Base-by-base conservation (phyloP, 108 stramenopile species). In the Bacterosira constricta region DNA sequence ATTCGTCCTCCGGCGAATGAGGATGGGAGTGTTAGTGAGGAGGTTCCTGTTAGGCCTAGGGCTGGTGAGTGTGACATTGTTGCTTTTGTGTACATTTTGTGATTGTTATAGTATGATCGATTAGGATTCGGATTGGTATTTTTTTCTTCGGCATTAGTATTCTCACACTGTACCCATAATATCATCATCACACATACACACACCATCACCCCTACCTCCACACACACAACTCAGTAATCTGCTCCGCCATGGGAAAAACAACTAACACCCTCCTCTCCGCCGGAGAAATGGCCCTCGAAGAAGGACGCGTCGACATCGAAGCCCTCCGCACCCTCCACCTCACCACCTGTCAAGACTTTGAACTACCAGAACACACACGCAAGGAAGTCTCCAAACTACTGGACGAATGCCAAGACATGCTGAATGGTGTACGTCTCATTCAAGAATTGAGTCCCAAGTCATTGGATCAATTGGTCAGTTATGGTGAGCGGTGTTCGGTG, bases 231-330 rank as follows among this genome's bases (percentile, higher is more conserved):
- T 86, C 92, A 36, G 92, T 97, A 13, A 91, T 99, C 31, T 97
- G 97, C 70, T 90, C 88, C 17, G 98, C 98, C 69, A 99, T 99
- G 98, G 98, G 98, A 17, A 99, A 98, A 58, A 98, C 98, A 1
- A 99, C 98, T 46, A 97, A 97, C 66, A 78, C 89, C 17, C 64
- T 99, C 15, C 70, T 97, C 18, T 65, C 59, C 32, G 97, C 98
- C 10, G 98, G 98, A 15, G 93, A 97, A 57, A 92, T 94, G 65
- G 98, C 98, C 0, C 71, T 97, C 31, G 94, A 97, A 29, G 17
- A 13, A 53, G 98, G 98, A 25, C 77, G 86, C 27, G 96, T 97
- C 32, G 80, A 84, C 66, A 70, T 97, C 9, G 96, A 97, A 62
- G 90, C 96, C 7, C 80, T 97, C 65, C 84, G 96, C 23, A 95